Conservation (phyloP, 371 early-diverging fungal genomes). For the Dinochytrium kinnereticum region DNA sequence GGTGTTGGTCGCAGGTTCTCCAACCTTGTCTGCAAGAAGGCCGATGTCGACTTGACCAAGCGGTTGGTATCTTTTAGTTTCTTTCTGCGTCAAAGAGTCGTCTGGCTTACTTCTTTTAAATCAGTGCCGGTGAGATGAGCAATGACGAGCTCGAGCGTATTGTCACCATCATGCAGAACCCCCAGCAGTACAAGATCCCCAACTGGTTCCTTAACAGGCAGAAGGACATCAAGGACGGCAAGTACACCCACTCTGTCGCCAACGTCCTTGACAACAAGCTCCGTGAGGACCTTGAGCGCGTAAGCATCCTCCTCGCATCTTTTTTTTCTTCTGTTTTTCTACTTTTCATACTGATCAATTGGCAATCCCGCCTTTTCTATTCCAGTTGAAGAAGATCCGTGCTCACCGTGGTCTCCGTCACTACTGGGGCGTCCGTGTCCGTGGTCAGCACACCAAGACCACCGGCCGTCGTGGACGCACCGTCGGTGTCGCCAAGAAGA, state of each 20-base stretch:
- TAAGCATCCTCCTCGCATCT: conserved; percentile 22
- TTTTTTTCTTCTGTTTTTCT: neutral
- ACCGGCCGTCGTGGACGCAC: conserved; percentile 97
- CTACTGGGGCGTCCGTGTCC: conserved; percentile 91
- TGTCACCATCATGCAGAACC: conserved; percentile 58
- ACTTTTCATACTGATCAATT: neutral
- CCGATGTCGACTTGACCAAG: conserved; percentile 95
- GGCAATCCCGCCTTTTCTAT: neutral
- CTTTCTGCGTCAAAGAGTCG: neutral
- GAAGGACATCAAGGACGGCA: conserved; percentile 95
- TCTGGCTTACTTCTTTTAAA: neutral
- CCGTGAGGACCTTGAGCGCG: conserved; percentile 90
- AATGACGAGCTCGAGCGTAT: conserved; percentile 65
- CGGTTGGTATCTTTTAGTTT: conserved; percentile 57
- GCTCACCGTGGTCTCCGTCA: conserved; percentile 94
- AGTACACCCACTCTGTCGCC: conserved; percentile 91
- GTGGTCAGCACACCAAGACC: conserved; percentile 76
- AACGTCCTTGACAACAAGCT: conserved; percentile 94
- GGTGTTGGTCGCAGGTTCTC: conserved; percentile 99
- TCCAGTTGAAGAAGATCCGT: conserved; percentile 93
- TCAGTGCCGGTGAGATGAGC: conserved; percentile 97
- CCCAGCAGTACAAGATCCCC: conserved; percentile 88
- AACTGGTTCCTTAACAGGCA: conserved; percentile 98
- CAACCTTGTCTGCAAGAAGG: conserved; percentile 98
- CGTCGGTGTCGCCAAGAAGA: conserved; percentile 98